A percentile compares a stretch with the other conserved stretches of the same genome.
These are phyloP conservation scores for Keithomyces neogunnii DNA, from an alignment of 2,329 filamentous ascomycete species.

Conservation along the genomic window DNA sequence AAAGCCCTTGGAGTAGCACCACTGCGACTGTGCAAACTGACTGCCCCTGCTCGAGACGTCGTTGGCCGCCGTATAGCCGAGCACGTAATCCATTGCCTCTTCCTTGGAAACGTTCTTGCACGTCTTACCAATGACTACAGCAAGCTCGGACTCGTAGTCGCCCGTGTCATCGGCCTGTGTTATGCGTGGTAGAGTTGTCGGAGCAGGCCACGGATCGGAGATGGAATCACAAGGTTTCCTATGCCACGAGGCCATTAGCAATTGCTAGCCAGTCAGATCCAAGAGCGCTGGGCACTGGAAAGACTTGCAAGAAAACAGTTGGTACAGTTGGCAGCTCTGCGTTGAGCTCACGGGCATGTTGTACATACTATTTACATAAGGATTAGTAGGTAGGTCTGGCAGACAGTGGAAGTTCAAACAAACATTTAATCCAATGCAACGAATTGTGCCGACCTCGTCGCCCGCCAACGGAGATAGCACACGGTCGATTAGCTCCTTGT, in stretches of 20 bases:
- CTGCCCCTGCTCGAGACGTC: conserved; percentile 52
- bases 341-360: background rate
- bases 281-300: too few species aligned
- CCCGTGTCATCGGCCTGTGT: conserved; percentile 41
- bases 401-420: conserved; percentile 9
- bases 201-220: conserved; percentile 43
- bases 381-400: background rate
- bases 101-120: conserved; percentile 46
- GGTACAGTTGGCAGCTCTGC: background rate
- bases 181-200: conserved; percentile 42
- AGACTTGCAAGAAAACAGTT: background rate
- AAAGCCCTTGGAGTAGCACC: conserved; percentile 49
- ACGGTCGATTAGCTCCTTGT: conserved; percentile 27
- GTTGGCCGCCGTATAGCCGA: conserved; percentile 56
- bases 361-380: background rate
- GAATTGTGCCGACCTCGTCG: conserved; percentile 42
- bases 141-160: conserved; percentile 53
- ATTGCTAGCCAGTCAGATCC: background rate
- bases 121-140: conserved; percentile 42
- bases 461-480: conserved; percentile 35
- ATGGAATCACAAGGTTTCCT: conserved; percentile 45
- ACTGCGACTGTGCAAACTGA: conserved; percentile 41
- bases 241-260: background rate
- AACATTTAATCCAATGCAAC: conserved; percentile 50
- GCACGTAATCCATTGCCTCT: conserved; percentile 49